Conservation (phyloP, 441 rosid genomes). For the Croton laevigatus region DNA sequence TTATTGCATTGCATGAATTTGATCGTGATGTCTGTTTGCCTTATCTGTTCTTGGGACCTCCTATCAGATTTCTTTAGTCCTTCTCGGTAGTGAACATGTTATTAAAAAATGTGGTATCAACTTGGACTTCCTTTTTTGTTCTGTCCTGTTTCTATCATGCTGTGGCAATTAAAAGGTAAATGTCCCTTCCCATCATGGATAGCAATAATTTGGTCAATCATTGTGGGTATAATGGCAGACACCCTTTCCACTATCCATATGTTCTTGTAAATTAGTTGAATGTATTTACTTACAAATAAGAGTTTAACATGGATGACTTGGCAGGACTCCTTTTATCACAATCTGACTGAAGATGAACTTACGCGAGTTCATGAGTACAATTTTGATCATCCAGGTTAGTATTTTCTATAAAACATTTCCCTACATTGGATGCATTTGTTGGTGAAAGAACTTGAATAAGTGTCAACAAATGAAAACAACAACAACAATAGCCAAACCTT, state of each 20-base stretch:
- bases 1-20: too few relatives aligned
- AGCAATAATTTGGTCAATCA: too few relatives aligned
- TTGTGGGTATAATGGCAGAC: too few relatives aligned
- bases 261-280: not conserved
- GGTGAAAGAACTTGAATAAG: not conserved
- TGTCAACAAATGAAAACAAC: not conserved
- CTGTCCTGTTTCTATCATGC: not conserved
- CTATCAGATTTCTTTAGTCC: not conserved
- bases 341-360: slow-evolving; percentile 85
- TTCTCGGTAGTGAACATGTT: not conserved
- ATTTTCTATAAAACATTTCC: slow-evolving; percentile 23
- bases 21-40: not conserved
- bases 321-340: slow-evolving; percentile 99
- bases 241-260: not conserved
- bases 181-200: too few relatives aligned
- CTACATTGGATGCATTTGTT: slow-evolving; percentile 1
- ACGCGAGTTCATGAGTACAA: slow-evolving; percentile 86
- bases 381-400: slow-evolving; percentile 99
- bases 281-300: slow-evolving; percentile 10
- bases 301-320: slow-evolving; percentile 28
- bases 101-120: not conserved
- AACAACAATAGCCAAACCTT: too few relatives aligned
- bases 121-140: not conserved
- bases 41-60: not conserved
- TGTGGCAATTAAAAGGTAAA: not conserved